These are phyloP conservation scores for Nepenthes mirabilis DNA, from an alignment of 148 eudicot genomes.

Conservation along the genomic window DNA sequence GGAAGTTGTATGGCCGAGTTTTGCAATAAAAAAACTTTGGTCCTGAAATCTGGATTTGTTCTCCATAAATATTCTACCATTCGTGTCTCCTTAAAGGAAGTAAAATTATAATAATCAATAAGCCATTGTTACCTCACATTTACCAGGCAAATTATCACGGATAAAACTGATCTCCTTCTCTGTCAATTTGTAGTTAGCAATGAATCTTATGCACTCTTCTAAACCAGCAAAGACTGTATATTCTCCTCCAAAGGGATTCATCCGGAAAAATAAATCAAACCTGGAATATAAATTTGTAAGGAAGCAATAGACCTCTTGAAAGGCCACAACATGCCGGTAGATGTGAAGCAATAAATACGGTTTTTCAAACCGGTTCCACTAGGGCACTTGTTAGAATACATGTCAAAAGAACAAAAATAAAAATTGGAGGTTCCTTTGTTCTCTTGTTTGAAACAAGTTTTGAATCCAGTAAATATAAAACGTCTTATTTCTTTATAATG, in stretches of 20 bases:
- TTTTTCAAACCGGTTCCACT: too few relatives aligned
- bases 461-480: too few relatives aligned
- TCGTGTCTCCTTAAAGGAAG: neutral
- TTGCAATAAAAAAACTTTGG: too few relatives aligned
- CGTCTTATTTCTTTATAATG: too few relatives aligned
- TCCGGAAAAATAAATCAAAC: constrained; percentile 87
- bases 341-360: too few relatives aligned
- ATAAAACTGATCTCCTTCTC: constrained; percentile 62
- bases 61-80: neutral
- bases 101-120: neutral
- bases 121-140: constrained; percentile 59
- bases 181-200: constrained; percentile 71
- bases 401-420: too few relatives aligned
- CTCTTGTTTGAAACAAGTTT: too few relatives aligned
- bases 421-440: too few relatives aligned
- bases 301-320: neutral
- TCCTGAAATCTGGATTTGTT: neutral
- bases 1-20: too few relatives aligned
- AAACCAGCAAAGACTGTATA: constrained; percentile 96
- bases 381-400: too few relatives aligned
- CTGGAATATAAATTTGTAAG: constrained; percentile 23
- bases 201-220: constrained; percentile 88
- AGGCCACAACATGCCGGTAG: neutral
- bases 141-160: constrained; percentile 43
- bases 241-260: constrained; percentile 87